Evolutionary conservation across 768 basidiomycete species (phyloP).

Genomic region (Scleroderma citrinum): DNA sequence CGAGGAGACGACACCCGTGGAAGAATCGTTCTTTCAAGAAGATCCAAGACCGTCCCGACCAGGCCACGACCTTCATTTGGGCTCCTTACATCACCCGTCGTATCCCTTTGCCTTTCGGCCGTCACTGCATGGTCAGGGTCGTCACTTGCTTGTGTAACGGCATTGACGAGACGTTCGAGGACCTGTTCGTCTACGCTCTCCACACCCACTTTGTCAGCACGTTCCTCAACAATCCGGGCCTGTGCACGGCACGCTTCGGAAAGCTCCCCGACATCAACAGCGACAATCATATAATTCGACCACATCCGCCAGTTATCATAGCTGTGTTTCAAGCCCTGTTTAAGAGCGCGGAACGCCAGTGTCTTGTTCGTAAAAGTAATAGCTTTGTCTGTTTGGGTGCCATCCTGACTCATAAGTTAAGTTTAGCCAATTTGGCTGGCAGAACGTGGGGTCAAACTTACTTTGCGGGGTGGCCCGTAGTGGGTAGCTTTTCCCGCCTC

Average conservation of each 20-base stretch:
- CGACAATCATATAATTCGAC: constrained; percentile 93
- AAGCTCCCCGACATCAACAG: constrained; percentile 90
- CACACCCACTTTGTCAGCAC: constrained; percentile 37
- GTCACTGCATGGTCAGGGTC: constrained; percentile 31
- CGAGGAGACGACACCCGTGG: constrained; percentile 75
- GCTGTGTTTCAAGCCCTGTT: constrained; percentile 77
- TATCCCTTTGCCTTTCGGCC: constrained; percentile 9
- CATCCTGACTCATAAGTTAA: constrained; percentile 22
- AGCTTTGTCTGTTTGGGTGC: constrained; percentile 18
- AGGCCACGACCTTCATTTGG: constrained; percentile 68
- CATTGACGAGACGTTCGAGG: constrained; percentile 82
- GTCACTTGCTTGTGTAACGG: constrained; percentile 57
- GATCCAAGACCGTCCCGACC: constrained; percentile 54
- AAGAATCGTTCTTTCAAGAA: constrained; percentile 76
- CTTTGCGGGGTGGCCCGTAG: constrained; percentile 26
- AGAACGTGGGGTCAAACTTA: constrained; percentile 10
- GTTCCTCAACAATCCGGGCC: constrained; percentile 66
- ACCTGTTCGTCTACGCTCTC: constrained; percentile 79
- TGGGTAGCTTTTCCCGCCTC: constrained; percentile 30
- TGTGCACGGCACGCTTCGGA: constrained; percentile 82
- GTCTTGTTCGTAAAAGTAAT: constrained; percentile 71
- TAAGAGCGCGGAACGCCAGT: constrained; percentile 88
- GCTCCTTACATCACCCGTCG: constrained; percentile 26
- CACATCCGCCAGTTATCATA: constrained; percentile 98
- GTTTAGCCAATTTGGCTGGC: constrained; percentile 1